Evolutionary conservation across 495 filamentous ascomycete species (phyloP).

Genomic region (Aspergillus egyptiacus): DNA sequence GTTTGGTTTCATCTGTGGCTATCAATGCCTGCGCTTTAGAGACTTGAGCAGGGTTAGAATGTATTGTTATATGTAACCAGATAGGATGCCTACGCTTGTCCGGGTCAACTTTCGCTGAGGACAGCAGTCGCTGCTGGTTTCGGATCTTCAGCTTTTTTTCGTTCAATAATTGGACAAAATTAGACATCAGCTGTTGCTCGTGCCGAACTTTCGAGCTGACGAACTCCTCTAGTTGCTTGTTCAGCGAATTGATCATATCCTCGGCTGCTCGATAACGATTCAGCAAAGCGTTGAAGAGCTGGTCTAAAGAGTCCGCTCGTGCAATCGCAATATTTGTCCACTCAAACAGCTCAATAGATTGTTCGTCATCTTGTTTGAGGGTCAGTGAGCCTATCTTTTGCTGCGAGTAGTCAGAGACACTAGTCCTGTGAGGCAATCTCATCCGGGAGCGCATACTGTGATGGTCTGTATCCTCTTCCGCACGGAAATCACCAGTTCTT

Average conservation of each 20-base stretch:
- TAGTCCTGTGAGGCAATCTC: not conserved
- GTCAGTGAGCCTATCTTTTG: conserved; percentile 65
- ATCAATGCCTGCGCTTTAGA: conserved; percentile 22
- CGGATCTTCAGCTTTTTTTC: conserved; percentile 89
- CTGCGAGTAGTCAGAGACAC: conserved; percentile 26
- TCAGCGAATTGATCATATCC: conserved; percentile 45
- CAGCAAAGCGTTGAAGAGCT: conserved; percentile 44
- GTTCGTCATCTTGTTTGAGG: conserved; percentile 55
- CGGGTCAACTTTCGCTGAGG: conserved; percentile 51
- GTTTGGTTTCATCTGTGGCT: conserved; percentile 6
- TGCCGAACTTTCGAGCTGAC: conserved; percentile 59
- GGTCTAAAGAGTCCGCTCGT: conserved; percentile 34
- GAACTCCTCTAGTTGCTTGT: conserved; percentile 56
- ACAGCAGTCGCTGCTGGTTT: conserved; percentile 67
- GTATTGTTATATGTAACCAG: not conserved
- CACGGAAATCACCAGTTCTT: conserved; percentile 45
- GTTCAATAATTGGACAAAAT: conserved; percentile 68
- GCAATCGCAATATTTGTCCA: conserved; percentile 58
- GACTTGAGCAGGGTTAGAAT: conserved; percentile 17
- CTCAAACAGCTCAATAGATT: conserved; percentile 63
- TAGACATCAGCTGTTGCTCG: conserved; percentile 64
- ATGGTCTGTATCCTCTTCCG: conserved; percentile 53
- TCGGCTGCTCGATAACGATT: conserved; percentile 39
- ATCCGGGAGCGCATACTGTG: conserved; percentile 34
- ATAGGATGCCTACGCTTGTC: conserved; percentile 28